Conservation (phyloP, 352 stramenopile genomes). For the Globisporangium sylvaticum region DNA sequence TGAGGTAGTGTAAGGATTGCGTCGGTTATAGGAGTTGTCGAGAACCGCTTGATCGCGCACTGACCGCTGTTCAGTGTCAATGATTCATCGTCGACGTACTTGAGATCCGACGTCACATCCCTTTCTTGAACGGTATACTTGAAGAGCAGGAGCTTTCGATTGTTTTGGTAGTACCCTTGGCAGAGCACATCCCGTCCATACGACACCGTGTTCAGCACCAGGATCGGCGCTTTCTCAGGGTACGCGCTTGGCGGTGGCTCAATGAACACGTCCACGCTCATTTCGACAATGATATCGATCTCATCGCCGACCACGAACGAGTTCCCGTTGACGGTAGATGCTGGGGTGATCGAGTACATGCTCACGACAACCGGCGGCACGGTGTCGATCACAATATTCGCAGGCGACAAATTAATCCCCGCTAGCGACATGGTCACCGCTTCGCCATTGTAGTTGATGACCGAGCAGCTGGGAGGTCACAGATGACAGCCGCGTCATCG, state of each 20-base stretch:
- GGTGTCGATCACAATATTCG: conserved; percentile 60
- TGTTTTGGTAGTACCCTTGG: conserved; percentile 45
- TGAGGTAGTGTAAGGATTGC: conserved; percentile 57
- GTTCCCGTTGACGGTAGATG: conserved; percentile 50
- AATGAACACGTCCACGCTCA: conserved; percentile 72
- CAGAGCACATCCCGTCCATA: conserved; percentile 53
- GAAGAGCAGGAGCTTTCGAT: conserved; percentile 64
- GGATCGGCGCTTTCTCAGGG: conserved; percentile 64
- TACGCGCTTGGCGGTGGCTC: conserved; percentile 66
- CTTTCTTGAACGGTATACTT: conserved; percentile 61
- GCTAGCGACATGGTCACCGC: conserved; percentile 32
- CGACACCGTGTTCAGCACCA: conserved; percentile 56
- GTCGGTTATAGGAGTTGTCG: conserved; percentile 69
- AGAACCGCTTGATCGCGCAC: conserved; percentile 76
- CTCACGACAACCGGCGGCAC: conserved; percentile 46
- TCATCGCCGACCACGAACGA: conserved; percentile 75
- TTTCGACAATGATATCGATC: conserved; percentile 76
- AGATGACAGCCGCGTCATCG: conserved; percentile 47
- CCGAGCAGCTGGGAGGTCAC: conserved; percentile 32
- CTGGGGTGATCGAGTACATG: conserved; percentile 55
- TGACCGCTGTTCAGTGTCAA: conserved; percentile 79
- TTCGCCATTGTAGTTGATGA: conserved; percentile 74
- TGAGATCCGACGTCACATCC: conserved; percentile 49
- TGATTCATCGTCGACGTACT: conserved; percentile 45
- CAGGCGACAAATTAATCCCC: conserved; percentile 36